Conservation (phyloP, 768 basidiomycete species). For the Pisolithus tinctorius region DNA sequence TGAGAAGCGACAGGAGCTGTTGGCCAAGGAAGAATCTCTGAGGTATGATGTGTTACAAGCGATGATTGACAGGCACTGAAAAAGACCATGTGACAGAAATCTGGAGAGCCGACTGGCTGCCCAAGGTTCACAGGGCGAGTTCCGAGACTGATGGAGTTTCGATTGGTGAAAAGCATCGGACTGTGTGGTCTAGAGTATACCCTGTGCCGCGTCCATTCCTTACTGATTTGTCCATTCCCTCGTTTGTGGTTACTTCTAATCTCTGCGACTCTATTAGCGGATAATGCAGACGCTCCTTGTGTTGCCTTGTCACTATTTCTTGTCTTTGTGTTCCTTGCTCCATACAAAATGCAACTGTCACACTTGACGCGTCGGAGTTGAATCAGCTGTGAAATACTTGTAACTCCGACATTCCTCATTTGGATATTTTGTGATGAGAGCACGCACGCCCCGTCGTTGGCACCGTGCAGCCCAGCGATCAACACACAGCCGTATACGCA, state of each 20-base stretch:
- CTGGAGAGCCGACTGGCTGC: conserved; percentile 87
- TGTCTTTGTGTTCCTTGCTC: conserved; percentile 12
- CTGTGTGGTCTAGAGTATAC: conserved; percentile 27
- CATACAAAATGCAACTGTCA: no score
- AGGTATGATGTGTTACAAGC: conserved; percentile 39
- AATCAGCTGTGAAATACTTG: no score
- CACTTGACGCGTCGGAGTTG: no score
- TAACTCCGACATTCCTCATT: no score
- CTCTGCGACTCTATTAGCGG: conserved; percentile 29
- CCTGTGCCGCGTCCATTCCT: conserved; percentile 26
- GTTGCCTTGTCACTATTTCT: conserved; percentile 21
- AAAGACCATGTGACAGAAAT: conserved; percentile 44
- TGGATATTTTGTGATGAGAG: no score
- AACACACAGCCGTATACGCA: no score
- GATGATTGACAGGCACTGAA: neutral
- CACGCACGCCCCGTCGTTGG: no score
- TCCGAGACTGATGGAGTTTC: conserved; percentile 50
- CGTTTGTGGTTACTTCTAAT: conserved; percentile 25
- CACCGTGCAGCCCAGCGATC: no score
- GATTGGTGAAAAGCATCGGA: conserved; percentile 16
- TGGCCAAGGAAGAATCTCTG: conserved; percentile 94
- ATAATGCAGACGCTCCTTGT: conserved; percentile 33
- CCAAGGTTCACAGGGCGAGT: conserved; percentile 77
- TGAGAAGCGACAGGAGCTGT: conserved; percentile 92
- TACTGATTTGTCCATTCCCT: conserved; percentile 30